Percentiles rank a stretch among this genome's conserved stretches.
phyloP scores from a whole-genome alignment of 179 eudicot genomes.

The Pouteria campechiana region DNA sequence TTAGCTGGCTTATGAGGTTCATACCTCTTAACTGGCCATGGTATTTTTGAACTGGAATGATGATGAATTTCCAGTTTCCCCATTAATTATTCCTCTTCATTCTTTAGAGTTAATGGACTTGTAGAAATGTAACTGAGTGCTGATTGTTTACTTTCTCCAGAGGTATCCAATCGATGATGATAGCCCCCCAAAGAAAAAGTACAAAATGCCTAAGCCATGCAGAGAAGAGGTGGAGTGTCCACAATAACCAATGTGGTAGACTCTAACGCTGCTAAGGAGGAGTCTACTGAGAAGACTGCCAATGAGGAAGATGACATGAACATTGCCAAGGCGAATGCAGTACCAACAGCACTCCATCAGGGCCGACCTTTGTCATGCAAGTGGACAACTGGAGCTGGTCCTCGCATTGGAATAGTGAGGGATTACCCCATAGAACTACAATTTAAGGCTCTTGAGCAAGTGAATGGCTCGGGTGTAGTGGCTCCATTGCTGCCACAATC shows the following conservation, averaged over 20 bases:
- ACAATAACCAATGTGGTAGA: constrained; percentile 7
- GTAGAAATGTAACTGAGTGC: background rate
- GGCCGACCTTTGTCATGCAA: constrained; percentile 16
- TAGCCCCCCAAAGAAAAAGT: constrained; percentile 23
- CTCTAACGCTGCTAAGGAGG: constrained; percentile 1
- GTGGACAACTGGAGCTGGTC: constrained; percentile 26
- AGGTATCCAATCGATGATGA: constrained; percentile 63
- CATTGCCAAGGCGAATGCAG: background rate
- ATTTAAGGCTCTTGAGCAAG: constrained; percentile 28
- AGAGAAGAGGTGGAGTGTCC: background rate
- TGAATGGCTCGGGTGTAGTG: constrained; percentile 18
- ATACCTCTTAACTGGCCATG: too few species aligned
- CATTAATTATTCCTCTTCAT: too few species aligned
- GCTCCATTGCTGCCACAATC: too few species aligned
- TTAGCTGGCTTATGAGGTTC: too few species aligned
- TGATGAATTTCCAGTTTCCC: background rate
- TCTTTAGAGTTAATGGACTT: too few species aligned
- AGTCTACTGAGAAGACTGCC: background rate
- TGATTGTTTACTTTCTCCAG: constrained; percentile 24
- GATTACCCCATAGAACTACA: constrained; percentile 25
- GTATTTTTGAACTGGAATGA: background rate
- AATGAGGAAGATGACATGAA: background rate
- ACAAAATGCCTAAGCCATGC: constrained; percentile 5
- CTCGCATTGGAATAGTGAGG: constrained; percentile 21
- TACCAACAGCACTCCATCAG: constrained; percentile 1